Percentiles rank a stretch among this genome's conserved stretches.
Evolutionary conservation across 805 yeast genomes (phyloP).

Genomic region (Wickerhamiella allomyrinae): DNA sequence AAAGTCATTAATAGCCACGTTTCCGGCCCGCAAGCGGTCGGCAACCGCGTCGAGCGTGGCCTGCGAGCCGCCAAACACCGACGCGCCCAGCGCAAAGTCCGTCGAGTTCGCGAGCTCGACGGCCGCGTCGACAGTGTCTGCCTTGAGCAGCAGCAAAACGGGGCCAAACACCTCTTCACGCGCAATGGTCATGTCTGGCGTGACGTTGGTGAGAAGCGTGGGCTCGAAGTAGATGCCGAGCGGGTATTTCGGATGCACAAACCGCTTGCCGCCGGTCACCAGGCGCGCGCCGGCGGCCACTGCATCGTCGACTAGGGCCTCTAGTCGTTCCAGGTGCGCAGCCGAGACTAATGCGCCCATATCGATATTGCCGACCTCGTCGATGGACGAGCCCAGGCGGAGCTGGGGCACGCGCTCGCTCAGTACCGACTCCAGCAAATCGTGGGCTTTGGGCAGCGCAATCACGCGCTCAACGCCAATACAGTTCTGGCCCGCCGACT

Average conservation of each 20-base stretch:
- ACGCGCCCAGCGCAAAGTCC: constrained; percentile 80
- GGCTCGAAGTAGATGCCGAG: constrained; percentile 92
- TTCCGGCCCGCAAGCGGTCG: constrained; percentile 58
- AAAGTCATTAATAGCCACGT: constrained; percentile 93
- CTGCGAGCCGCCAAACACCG: constrained; percentile 65
- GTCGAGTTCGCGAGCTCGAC: constrained; percentile 68
- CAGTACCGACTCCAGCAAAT: constrained; percentile 42
- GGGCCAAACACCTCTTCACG: constrained; percentile 94
- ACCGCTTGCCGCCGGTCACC: constrained; percentile 67
- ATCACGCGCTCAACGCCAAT: constrained; percentile 93
- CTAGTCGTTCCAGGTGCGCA: constrained; percentile 54
- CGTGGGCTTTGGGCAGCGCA: constrained; percentile 59
- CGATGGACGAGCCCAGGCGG: constrained; percentile 82
- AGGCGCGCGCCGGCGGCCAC: constrained; percentile 69
- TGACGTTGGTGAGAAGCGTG: constrained; percentile 72
- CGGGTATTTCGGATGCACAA: constrained; percentile 81
- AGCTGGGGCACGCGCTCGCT: constrained; percentile 42
- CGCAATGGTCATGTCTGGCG: constrained; percentile 63
- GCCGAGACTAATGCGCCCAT: constrained; percentile 92
- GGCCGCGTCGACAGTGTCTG: constrained; percentile 51
- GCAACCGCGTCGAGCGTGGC: constrained; percentile 48
- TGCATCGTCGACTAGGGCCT: constrained; percentile 56
- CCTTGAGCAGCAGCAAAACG: constrained; percentile 64
- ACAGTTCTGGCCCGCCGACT: constrained; percentile 95
- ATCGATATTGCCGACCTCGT: constrained; percentile 79